Conservation (phyloP, 2,329 filamentous ascomycete species). For the Apiospora malaysiana region DNA sequence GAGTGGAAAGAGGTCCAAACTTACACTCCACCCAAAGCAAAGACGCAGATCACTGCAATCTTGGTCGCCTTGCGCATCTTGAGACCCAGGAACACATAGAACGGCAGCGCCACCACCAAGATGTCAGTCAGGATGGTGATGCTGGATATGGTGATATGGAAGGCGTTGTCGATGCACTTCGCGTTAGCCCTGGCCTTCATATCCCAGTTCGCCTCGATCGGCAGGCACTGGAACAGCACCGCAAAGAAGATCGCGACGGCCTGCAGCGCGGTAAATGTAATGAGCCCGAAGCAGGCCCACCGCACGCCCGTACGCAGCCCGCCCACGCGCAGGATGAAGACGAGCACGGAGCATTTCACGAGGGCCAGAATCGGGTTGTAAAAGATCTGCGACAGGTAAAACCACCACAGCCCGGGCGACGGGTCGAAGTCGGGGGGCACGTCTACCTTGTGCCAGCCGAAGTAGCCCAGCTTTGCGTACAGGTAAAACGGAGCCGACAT, state of each 20-base stretch:
- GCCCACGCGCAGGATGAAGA: slow-evolving; percentile 50
- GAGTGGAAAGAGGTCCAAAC: background rate
- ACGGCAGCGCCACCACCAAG: slow-evolving; percentile 43
- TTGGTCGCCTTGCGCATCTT: slow-evolving; percentile 44
- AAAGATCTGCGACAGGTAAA: slow-evolving; percentile 46
- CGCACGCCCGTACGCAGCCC: slow-evolving; percentile 41
- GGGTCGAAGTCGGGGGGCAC: slow-evolving; percentile 27
- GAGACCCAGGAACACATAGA: slow-evolving; percentile 46
- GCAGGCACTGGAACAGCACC: slow-evolving; percentile 46
- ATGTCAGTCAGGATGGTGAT: slow-evolving; percentile 48
- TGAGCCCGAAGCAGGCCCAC: slow-evolving; percentile 37
- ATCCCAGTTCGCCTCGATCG: slow-evolving; percentile 42
- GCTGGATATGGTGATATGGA: slow-evolving; percentile 43
- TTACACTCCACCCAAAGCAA: slow-evolving; percentile 38
- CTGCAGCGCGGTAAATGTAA: slow-evolving; percentile 41
- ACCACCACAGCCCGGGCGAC: slow-evolving; percentile 36
- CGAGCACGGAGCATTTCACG: slow-evolving; percentile 49
- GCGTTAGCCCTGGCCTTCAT: slow-evolving; percentile 28
- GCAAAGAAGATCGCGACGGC: slow-evolving; percentile 46
- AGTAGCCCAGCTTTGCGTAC: slow-evolving; percentile 40
- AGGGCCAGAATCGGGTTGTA: slow-evolving; percentile 53
- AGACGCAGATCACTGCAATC: slow-evolving; percentile 44
- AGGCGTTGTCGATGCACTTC: slow-evolving; percentile 39
- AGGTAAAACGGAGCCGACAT: slow-evolving; percentile 35
- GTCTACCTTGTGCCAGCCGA: slow-evolving; percentile 33